Percentiles rank a stretch among this genome's conserved stretches.
Conservation (phyloP, 257 asterid species). For the Solanum acaule region DNA sequence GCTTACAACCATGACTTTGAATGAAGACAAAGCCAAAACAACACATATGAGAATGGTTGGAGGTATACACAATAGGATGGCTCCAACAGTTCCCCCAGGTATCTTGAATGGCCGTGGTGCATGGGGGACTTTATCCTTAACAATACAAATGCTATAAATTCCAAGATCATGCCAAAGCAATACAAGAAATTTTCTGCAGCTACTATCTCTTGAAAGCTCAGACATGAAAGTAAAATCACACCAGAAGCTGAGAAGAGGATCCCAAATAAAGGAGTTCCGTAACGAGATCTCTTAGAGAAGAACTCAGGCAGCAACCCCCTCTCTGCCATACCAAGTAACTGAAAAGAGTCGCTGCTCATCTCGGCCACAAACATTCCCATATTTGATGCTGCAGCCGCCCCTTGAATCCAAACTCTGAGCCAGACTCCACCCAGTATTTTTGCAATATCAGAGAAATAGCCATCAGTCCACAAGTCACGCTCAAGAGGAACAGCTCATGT, state of each 20-base stretch:
- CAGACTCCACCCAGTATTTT: neutral
- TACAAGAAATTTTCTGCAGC: slow-evolving; percentile 4
- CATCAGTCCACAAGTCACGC: neutral
- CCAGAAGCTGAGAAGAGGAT: slow-evolving; percentile 1
- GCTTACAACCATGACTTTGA: neutral
- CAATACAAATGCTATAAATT: slow-evolving; percentile 1
- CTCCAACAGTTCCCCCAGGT: neutral
- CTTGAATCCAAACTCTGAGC: slow-evolving; percentile 4
- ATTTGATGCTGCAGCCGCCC: neutral
- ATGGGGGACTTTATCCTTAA: neutral
- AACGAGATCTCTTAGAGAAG: neutral
- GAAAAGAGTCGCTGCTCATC: slow-evolving; percentile 3
- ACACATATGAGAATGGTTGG: neutral
- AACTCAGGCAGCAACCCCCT: slow-evolving; percentile 2
- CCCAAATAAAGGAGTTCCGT: neutral
- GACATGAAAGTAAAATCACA: neutral
- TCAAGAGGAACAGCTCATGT: neutral
- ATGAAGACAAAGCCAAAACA: neutral
- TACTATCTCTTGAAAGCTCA: slow-evolving; percentile 2
- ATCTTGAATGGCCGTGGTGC: neutral
- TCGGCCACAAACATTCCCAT: slow-evolving; percentile 3
- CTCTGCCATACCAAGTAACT: slow-evolving; percentile 2
- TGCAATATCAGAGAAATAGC: neutral
- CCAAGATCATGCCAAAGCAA: slow-evolving; percentile 2
- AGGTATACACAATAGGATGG: neutral